These are phyloP conservation scores for Lactifluus pinguis DNA, from an alignment of 768 basidiomycete species.

Conservation along the genomic window DNA sequence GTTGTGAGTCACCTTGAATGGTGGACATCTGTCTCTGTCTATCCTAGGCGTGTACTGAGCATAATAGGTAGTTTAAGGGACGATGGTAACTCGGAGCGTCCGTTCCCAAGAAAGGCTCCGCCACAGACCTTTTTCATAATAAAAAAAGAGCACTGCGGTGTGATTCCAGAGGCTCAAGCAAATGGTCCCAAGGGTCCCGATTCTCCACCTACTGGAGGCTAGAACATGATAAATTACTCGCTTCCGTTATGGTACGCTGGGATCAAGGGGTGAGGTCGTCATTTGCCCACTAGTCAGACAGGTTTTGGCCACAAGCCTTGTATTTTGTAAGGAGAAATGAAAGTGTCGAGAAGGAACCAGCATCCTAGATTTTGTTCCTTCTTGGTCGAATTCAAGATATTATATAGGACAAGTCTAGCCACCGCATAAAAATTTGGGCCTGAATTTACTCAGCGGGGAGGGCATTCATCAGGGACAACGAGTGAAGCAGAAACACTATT, in stretches of 20 bases:
- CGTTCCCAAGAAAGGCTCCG: not conserved
- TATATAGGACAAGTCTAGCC: too few species aligned
- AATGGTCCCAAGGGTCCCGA: not conserved
- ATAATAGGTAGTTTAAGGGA: not conserved
- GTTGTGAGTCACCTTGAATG: slow-evolving; percentile 61
- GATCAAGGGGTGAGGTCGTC: not conserved
- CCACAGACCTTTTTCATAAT: not conserved
- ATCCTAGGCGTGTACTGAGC: not conserved
- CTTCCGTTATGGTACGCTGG: not conserved
- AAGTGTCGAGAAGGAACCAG: not conserved
- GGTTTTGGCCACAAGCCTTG: not conserved
- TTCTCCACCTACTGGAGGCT: not conserved
- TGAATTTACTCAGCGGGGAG: not conserved
- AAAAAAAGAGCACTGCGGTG: not conserved
- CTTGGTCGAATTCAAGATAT: not conserved
- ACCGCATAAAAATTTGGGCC: too few species aligned
- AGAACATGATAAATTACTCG: not conserved
- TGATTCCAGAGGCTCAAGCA: not conserved
- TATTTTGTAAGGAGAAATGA: not conserved
- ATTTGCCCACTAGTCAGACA: not conserved
- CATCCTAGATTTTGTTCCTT: not conserved
- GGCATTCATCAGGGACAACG: not conserved
- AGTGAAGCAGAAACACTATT: too few species aligned
- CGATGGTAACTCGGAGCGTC: too few species aligned
- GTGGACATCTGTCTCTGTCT: slow-evolving; percentile 47